Percentiles rank a stretch among this genome's conserved stretches.
phyloP scores from a whole-genome alignment of 2,329 filamentous ascomycete genomes.

The Paradendryphiella salina region DNA sequence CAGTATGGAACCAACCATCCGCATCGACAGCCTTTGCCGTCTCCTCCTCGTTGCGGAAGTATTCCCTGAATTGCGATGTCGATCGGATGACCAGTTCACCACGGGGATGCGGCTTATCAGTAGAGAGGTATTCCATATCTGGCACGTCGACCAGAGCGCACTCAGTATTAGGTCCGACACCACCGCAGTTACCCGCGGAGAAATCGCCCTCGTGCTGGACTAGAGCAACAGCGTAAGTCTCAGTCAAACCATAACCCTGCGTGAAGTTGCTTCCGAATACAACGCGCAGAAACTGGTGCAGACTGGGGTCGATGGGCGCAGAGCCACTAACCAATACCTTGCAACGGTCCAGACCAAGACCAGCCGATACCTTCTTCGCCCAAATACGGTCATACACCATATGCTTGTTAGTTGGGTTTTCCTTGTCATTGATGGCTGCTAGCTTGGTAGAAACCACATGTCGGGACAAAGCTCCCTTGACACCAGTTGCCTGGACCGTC shows the following conservation, averaged over 20 bases:
- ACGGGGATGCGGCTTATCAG: conserved; percentile 85
- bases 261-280: conserved; percentile 76
- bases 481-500: conserved; percentile 76
- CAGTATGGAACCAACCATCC: conserved; percentile 96
- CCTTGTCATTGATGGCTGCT: conserved; percentile 71
- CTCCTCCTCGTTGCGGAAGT: conserved; percentile 88
- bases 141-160: conserved; percentile 82
- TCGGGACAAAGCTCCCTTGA: conserved; percentile 79
- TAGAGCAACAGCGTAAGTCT: conserved; percentile 79
- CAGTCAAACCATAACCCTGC: conserved; percentile 93
- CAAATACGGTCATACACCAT: conserved; percentile 83
- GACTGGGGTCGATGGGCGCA: conserved; percentile 83
- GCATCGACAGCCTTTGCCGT: conserved; percentile 78
- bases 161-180: conserved; percentile 68
- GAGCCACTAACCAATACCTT: conserved; percentile 82
- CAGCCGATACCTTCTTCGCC: conserved; percentile 83
- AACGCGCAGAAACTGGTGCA: conserved; percentile 86
- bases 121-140: conserved; percentile 88
- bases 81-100: conserved; percentile 87
- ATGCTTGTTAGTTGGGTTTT: conserved; percentile 77
- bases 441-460: conserved; percentile 80
- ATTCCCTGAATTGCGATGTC: conserved; percentile 78
- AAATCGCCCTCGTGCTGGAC: conserved; percentile 73
- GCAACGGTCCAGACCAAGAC: conserved; percentile 75
- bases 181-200: conserved; percentile 78